Percentiles rank a stretch among this genome's conserved stretches.
These are phyloP conservation scores for Secale cereale DNA, from an alignment of 176 grass and related monocot species.

Conservation along the genomic window DNA sequence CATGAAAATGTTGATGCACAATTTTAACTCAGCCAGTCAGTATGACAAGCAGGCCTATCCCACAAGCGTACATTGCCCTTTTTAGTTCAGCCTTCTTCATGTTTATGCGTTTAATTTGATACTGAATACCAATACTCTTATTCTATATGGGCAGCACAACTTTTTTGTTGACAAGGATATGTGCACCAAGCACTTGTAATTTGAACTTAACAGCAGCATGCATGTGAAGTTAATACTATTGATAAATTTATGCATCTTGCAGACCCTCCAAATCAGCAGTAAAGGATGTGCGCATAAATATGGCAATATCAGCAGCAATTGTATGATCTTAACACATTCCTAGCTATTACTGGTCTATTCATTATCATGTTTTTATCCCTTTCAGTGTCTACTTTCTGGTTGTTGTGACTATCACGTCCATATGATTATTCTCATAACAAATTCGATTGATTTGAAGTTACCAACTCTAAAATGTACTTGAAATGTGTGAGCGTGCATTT, in stretches of 20 bases:
- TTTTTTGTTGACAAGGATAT: slow-evolving; percentile 1
- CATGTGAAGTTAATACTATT: not conserved
- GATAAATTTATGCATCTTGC: slow-evolving; percentile 39
- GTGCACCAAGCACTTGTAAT: not conserved
- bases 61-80: slow-evolving; percentile 1
- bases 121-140: not conserved
- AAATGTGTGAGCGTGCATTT: not conserved
- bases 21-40: not conserved
- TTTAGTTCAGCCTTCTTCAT: not conserved
- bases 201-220: not conserved
- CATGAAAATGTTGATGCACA: not conserved
- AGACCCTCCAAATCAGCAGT: slow-evolving; percentile 75
- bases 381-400: not conserved
- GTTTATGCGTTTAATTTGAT: slow-evolving; percentile 10
- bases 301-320: slow-evolving; percentile 76
- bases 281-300: slow-evolving; percentile 87
- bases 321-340: slow-evolving; percentile 46
- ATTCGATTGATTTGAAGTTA: not conserved
- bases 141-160: not conserved
- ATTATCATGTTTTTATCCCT: not conserved
- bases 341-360: not conserved
- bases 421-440: not conserved
- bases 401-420: not conserved
- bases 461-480: not conserved
- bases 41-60: not conserved